These are phyloP conservation scores for Rhizopogon vinicolor DNA, from an alignment of 768 basidiomycete genomes.

Conservation along the genomic window DNA sequence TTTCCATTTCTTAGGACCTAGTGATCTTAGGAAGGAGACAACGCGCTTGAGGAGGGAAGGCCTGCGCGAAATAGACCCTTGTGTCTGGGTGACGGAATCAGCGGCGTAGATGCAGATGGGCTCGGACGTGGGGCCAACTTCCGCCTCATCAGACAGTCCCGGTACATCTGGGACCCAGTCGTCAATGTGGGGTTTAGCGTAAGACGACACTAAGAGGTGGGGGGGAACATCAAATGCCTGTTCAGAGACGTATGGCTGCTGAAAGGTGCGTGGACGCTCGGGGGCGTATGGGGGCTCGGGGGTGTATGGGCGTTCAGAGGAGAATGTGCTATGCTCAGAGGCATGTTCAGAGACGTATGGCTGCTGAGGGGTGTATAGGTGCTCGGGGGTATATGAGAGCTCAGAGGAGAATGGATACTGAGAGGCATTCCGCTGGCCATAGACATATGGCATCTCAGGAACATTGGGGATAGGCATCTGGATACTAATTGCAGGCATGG, in stretches of 20 bases:
- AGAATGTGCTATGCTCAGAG: no score
- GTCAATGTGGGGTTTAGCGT: neutral
- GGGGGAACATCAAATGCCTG: neutral
- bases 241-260: neutral
- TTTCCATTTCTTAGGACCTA: neutral
- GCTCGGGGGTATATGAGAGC: neutral
- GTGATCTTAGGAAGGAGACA: neutral
- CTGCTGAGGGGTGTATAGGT: neutral
- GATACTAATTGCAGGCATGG: neutral
- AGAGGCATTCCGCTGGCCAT: no score
- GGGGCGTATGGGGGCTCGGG: neutral
- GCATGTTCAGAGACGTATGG: neutral
- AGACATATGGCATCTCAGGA: neutral
- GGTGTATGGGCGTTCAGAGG: no score
- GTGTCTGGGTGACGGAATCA: neutral
- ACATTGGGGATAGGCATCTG: neutral
- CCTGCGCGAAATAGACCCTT: neutral
- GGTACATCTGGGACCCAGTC: neutral
- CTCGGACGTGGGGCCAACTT: neutral
- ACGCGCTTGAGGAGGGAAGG: neutral
- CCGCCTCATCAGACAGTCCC: neutral
- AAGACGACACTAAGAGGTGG: neutral
- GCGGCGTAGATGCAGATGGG: neutral
- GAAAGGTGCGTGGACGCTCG: neutral
- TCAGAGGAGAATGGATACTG: no score